Evolutionary conservation across 192 early-diverging fungal species (phyloP).

Genomic region (Entomortierella lignicola): DNA sequence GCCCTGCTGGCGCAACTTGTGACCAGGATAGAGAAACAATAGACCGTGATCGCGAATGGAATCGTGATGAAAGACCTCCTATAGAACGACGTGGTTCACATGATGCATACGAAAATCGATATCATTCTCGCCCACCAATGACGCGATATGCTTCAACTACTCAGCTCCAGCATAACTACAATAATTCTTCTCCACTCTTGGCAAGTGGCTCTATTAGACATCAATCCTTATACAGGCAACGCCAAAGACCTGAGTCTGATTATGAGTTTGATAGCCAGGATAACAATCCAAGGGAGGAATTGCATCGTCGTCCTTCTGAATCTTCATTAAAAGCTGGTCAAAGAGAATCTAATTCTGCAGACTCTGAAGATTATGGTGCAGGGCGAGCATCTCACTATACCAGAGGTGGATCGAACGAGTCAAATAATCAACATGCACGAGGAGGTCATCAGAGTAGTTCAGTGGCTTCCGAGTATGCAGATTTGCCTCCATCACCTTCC

Average conservation of each 20-base stretch:
- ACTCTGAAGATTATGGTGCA: constrained; percentile 17
- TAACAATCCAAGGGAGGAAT: not conserved
- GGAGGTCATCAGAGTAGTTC: not conserved
- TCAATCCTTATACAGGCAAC: not conserved
- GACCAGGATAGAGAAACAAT: constrained; percentile 6
- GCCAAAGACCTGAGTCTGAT: constrained; percentile 11
- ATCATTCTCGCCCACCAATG: not conserved
- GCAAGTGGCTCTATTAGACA: not conserved
- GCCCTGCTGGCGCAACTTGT: not conserved
- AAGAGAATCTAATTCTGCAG: constrained; percentile 15
- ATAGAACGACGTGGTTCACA: not conserved
- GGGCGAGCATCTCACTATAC: not conserved
- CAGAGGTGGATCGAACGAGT: not conserved
- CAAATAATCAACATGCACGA: not conserved
- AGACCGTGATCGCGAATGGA: constrained; percentile 21
- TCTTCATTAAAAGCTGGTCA: constrained; percentile 6
- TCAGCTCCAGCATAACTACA: constrained; percentile 5
- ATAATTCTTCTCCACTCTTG: not conserved
- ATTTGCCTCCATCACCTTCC: not conserved
- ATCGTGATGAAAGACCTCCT: not conserved
- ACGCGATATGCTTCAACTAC: not conserved
- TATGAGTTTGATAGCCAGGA: not conserved
- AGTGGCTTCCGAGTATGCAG: not conserved
- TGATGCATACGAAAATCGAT: not conserved
- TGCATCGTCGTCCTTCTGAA: constrained; percentile 28